Conservation (phyloP, 192 early-diverging fungal species). For the Coemansia sp. region DNA sequence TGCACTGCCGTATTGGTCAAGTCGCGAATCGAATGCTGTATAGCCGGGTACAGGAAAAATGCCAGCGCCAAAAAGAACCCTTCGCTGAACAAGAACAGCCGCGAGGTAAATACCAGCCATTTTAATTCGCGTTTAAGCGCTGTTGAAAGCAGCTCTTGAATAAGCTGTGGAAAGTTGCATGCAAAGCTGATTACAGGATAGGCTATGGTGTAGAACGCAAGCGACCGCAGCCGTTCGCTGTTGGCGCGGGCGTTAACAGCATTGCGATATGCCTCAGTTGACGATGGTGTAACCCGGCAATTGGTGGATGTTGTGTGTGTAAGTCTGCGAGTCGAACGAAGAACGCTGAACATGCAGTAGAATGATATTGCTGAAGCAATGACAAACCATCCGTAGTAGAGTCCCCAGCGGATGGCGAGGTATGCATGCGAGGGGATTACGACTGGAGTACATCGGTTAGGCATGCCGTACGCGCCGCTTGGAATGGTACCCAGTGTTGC, state of each 20-base stretch:
- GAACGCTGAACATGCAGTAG: slow-evolving; percentile 42
- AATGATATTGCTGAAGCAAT: slow-evolving; percentile 38
- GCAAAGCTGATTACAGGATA: slow-evolving; percentile 46
- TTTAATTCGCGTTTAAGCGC: slow-evolving; percentile 11
- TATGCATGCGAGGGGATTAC: slow-evolving; percentile 19
- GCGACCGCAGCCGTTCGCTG: slow-evolving; percentile 44
- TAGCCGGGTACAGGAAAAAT: slow-evolving; percentile 48
- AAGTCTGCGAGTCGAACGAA: slow-evolving; percentile 27
- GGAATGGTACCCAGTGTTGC: slow-evolving; percentile 32
- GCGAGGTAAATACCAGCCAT: slow-evolving; percentile 15
- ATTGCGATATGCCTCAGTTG: slow-evolving; percentile 42
- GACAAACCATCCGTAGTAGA: slow-evolving; percentile 52
- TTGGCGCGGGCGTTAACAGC: slow-evolving; percentile 50
- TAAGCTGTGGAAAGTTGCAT: slow-evolving; percentile 41
- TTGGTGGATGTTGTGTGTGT: slow-evolving; percentile 26
- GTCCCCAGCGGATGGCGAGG: slow-evolving; percentile 38
- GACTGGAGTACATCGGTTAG: slow-evolving; percentile 20
- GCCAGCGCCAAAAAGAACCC: slow-evolving; percentile 36
- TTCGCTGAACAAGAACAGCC: slow-evolving; percentile 30
- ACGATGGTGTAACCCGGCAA: slow-evolving; percentile 1
- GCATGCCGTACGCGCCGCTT: slow-evolving; percentile 24
- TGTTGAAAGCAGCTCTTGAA: slow-evolving; percentile 39
- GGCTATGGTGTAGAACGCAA: slow-evolving; percentile 47
- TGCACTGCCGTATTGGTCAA: slow-evolving; percentile 37
- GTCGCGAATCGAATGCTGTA: slow-evolving; percentile 45